Conservation (phyloP, 2,329 filamentous ascomycete species). For the Thelonectria rubi region DNA sequence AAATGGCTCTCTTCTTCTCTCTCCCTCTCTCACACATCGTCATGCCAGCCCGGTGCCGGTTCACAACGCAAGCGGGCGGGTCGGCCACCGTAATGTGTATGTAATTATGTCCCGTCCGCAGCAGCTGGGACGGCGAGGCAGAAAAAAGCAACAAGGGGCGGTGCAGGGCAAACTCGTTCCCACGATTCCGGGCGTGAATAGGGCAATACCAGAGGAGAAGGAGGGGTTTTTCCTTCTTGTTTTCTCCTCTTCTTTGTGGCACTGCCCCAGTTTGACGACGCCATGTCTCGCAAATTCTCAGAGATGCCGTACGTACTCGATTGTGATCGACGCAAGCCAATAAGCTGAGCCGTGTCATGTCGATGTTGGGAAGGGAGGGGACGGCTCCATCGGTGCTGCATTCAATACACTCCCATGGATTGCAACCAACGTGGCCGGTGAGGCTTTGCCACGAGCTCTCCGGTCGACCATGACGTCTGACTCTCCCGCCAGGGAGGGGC, state of each 20-base stretch:
- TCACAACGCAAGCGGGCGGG: conserved; percentile 15
- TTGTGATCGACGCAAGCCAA: no score
- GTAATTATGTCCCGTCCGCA: conserved; percentile 16
- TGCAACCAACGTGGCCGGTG: conserved; percentile 18
- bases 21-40: no score
- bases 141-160: conserved; percentile 28
- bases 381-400: background rate
- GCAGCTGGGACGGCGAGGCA: background rate
- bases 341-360: background rate
- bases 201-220: background rate
- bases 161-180: background rate
- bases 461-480: conserved; percentile 13
- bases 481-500: conserved; percentile 4
- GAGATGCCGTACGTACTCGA: background rate
- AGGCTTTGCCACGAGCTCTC: conserved; percentile 14
- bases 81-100: conserved; percentile 7
- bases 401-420: background rate
- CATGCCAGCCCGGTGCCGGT: conserved; percentile 5
- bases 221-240: no score
- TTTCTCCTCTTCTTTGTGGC: conserved; percentile 1
- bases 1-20: background rate
- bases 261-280: conserved; percentile 5
- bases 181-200: conserved; percentile 11
- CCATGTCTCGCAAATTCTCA: conserved; percentile 10
- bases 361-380: conserved; percentile 2